Evolutionary conservation across 2,329 filamentous ascomycete genomes (phyloP).

Genomic region (Acrodontium crateriforme): DNA sequence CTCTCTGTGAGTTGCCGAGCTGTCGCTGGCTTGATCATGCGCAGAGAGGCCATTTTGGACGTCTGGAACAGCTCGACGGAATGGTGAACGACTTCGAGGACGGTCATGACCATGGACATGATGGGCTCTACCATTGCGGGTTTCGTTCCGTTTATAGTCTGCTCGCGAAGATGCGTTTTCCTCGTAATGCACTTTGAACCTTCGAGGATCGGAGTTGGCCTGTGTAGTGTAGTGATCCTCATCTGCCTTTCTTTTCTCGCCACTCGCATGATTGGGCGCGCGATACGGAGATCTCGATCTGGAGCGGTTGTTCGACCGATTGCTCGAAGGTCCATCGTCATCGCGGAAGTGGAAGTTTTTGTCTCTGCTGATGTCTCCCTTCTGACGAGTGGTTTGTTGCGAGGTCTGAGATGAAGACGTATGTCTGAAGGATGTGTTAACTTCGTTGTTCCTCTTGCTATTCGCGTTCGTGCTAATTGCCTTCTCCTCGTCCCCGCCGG

Average conservation of each 20-base stretch:
- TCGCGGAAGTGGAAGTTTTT: conserved; percentile 18
- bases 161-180: conserved; percentile 24
- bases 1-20: conserved; percentile 2
- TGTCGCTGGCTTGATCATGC: conserved; percentile 7
- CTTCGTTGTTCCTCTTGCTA: conserved; percentile 71
- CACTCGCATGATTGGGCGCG: conserved; percentile 20
- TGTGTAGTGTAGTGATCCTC: conserved; percentile 41
- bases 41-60: conserved; percentile 3
- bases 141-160: conserved; percentile 14
- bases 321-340: conserved; percentile 28
- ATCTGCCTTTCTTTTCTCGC: conserved; percentile 53
- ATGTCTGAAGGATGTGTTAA: neutral
- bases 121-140: conserved; percentile 11
- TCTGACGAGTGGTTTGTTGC: conserved; percentile 6
- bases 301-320: conserved; percentile 22
- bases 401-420: conserved; percentile 22
- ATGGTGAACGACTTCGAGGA: conserved; percentile 16
- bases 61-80: conserved; percentile 7
- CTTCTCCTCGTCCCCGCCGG: conserved; percentile 58
- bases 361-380: conserved; percentile 9
- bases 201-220: conserved; percentile 42
- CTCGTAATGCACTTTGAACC: conserved; percentile 50
- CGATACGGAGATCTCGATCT: conserved; percentile 17
- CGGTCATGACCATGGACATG: conserved; percentile 4
- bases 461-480: conserved; percentile 54